Conservation (phyloP, 2,329 filamentous ascomycete genomes). For the Lachnum nothofagi region DNA sequence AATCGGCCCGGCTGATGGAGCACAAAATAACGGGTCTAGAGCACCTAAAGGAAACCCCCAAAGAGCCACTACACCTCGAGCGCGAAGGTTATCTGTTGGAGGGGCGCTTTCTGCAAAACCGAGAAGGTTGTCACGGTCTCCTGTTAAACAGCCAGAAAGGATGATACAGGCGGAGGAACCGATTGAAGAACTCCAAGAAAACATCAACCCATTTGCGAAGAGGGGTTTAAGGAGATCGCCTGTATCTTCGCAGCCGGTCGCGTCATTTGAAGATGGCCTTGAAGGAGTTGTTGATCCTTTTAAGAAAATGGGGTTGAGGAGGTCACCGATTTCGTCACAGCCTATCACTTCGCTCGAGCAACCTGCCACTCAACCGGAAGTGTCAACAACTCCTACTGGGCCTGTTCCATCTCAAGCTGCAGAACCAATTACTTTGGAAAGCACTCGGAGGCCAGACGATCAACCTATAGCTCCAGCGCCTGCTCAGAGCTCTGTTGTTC, state of each 20-base stretch:
- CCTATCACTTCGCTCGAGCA: background rate
- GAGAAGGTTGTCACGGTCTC: constrained; percentile 28
- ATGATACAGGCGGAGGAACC: background rate
- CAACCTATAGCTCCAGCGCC: background rate
- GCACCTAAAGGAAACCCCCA: constrained; percentile 10
- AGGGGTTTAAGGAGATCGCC: constrained; percentile 13
- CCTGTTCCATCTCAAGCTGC: constrained; percentile 8
- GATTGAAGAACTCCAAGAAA: constrained; percentile 8
- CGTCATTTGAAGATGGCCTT: background rate
- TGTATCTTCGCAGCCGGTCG: constrained; percentile 2
- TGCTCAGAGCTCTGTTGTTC: background rate
- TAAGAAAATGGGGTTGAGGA: constrained; percentile 10
- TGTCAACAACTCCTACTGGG: constrained; percentile 18
- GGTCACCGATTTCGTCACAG: constrained; percentile 4
- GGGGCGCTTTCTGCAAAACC: constrained; percentile 25
- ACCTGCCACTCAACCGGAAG: background rate
- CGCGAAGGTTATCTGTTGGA: constrained; percentile 14
- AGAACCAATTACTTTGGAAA: background rate
- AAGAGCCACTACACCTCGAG: constrained; percentile 10
- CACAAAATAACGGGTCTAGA: background rate
- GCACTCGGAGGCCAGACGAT: background rate
- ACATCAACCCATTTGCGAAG: constrained; percentile 11
- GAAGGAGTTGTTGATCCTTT: background rate
- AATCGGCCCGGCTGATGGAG: background rate
- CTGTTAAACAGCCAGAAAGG: constrained; percentile 17